A percentile compares a stretch with the other conserved stretches of the same genome.
phyloP scores from a whole-genome alignment of 495 filamentous ascomycete species.

The Parathielavia hyrcaniae region DNA sequence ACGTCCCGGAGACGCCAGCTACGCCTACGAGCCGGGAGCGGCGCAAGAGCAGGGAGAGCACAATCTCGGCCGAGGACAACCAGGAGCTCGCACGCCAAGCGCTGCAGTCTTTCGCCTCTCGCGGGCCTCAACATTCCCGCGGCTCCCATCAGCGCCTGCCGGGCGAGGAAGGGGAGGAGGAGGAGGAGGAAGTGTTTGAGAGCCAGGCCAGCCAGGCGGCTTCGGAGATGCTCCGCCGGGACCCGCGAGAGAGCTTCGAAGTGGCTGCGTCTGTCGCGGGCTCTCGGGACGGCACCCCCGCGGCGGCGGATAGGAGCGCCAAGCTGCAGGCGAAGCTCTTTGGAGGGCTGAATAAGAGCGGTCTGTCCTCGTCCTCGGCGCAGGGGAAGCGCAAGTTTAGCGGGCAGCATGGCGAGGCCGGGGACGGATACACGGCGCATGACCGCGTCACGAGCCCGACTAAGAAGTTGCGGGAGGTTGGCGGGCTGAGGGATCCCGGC shows the following conservation, averaged over 20 bases:
- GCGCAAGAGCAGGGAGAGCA: conserved; percentile 73
- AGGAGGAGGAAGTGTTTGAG: conserved; percentile 40
- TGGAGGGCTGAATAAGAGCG: conserved; percentile 57
- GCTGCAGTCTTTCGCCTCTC: conserved; percentile 46
- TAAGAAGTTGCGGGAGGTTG: conserved; percentile 57
- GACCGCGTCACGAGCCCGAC: conserved; percentile 38
- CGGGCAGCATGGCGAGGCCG: conserved; percentile 34
- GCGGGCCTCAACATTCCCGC: conserved; percentile 29
- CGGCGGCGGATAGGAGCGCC: conserved; percentile 40
- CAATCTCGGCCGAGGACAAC: conserved; percentile 76
- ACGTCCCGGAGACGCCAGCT: conserved; percentile 29
- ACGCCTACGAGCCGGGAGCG: conserved; percentile 22
- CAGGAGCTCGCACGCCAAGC: conserved; percentile 54
- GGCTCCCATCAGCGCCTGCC: conserved; percentile 17
- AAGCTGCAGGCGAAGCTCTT: conserved; percentile 63
- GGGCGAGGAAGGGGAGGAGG: conserved; percentile 31
- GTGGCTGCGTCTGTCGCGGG: conserved; percentile 38
- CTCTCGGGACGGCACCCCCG: conserved; percentile 41
- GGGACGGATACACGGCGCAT: conserved; percentile 29
- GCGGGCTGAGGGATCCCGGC: conserved; percentile 27
- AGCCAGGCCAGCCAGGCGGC: conserved; percentile 50
- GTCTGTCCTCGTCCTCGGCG: conserved; percentile 18
- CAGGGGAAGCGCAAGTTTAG: conserved; percentile 55
- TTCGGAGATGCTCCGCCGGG: conserved; percentile 50
- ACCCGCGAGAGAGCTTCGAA: conserved; percentile 47